Evolutionary conservation across 345 rosid genomes (phyloP).

Genomic region (Pugionium dolabratum): DNA sequence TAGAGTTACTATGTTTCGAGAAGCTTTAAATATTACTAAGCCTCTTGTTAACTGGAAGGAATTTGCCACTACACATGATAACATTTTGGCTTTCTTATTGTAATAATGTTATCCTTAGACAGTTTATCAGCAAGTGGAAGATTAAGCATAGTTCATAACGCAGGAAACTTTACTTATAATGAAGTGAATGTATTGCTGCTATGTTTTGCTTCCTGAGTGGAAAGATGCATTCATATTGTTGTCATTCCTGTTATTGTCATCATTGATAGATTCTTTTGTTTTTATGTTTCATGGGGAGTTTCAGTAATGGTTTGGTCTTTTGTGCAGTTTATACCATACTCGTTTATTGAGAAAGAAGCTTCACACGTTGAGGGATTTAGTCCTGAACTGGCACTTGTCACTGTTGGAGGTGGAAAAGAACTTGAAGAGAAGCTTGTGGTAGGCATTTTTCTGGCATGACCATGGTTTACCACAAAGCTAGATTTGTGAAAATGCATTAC

Average conservation of each 20-base stretch:
- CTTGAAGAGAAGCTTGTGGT: slow-evolving; percentile 99
- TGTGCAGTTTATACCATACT: slow-evolving; percentile 87
- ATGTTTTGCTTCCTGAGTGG: neutral
- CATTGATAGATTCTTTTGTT: slow-evolving; percentile 17
- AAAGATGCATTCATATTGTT: neutral
- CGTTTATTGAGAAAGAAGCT: slow-evolving; percentile 97
- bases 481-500: slow-evolving; percentile 38
- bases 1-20: neutral
- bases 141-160: neutral
- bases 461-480: slow-evolving; percentile 21
- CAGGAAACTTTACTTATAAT: neutral
- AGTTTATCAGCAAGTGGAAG: neutral
- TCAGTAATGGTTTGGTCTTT: slow-evolving; percentile 15
- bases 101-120: no score
- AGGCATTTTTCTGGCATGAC: slow-evolving; percentile 24
- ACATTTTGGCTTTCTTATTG: no score
- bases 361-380: slow-evolving; percentile 94
- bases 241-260: neutral
- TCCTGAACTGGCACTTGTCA: slow-evolving; percentile 87
- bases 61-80: no score
- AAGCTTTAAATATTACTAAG: no score
- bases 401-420: slow-evolving; percentile 90
- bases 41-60: no score
- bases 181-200: slow-evolving; percentile 2
- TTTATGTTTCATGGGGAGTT: slow-evolving; percentile 7